A percentile compares a stretch with the other conserved stretches of the same genome.
phyloP scores from a whole-genome alignment of 352 stramenopile genomes.

The Globisporangium acanthophoron region DNA sequence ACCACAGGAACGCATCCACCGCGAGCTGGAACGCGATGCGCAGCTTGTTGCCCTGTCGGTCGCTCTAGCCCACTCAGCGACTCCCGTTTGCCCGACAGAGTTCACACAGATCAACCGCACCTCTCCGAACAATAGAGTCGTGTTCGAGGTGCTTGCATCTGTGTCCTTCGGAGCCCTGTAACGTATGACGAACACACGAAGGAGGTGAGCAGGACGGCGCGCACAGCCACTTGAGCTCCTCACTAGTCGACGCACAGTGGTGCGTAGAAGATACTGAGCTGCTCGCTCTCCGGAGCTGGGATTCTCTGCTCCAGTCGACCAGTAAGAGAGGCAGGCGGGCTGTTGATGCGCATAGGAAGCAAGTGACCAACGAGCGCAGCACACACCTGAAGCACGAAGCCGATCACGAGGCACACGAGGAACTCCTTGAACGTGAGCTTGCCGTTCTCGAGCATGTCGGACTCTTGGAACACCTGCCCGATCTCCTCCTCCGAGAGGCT shows the following conservation, averaged over 20 bases:
- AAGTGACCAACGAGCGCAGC: not conserved
- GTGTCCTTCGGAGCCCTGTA: constrained; percentile 4
- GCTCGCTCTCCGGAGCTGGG: constrained; percentile 58
- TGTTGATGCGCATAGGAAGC: not conserved
- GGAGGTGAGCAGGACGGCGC: not conserved
- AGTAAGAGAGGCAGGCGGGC: not conserved
- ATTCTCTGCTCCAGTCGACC: constrained; percentile 45
- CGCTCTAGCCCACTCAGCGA: not conserved
- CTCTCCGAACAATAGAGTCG: constrained; percentile 66
- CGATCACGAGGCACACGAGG: constrained; percentile 81
- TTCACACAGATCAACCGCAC: constrained; percentile 12
- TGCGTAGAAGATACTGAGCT: constrained; percentile 78
- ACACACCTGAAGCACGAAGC: constrained; percentile 79
- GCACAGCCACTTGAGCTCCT: not conserved
- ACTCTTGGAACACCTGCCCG: constrained; percentile 70
- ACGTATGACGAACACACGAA: not conserved
- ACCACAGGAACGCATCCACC: constrained; percentile 82
- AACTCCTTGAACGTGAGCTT: constrained; percentile 86
- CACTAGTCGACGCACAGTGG: constrained; percentile 34
- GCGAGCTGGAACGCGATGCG: constrained; percentile 75
- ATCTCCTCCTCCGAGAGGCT: constrained; percentile 74
- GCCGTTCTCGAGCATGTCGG: constrained; percentile 79
- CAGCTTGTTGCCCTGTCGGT: constrained; percentile 64
- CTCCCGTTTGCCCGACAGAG: not conserved
- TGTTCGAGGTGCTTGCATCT: constrained; percentile 7